phyloP scores from a whole-genome alignment of 371 early-diverging fungal genomes.

The Actinomucor elegans region DNA sequence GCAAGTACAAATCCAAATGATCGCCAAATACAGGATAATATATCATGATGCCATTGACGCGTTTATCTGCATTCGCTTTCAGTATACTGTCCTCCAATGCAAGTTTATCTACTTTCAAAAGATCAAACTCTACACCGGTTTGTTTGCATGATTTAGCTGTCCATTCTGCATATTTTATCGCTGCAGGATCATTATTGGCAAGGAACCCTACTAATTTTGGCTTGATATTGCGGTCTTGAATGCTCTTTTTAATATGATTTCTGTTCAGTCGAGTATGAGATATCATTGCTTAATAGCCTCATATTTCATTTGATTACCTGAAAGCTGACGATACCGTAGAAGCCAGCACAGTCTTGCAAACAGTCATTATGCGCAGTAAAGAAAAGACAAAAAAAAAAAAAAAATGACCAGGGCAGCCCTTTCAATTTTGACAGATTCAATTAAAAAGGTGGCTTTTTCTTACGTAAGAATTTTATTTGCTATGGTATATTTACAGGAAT shows the following conservation, averaged over 20 bases:
- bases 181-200: constrained; percentile 92
- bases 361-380: constrained; percentile 7
- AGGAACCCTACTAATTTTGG: constrained; percentile 92
- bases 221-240: constrained; percentile 51
- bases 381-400: neutral
- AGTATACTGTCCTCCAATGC: constrained; percentile 79
- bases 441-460: too few relatives aligned
- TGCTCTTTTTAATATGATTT: constrained; percentile 69
- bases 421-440: too few relatives aligned
- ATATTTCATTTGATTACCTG: constrained; percentile 36
- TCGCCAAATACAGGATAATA: constrained; percentile 95
- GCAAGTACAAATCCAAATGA: constrained; percentile 85
- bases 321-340: constrained; percentile 56
- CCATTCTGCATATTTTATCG: constrained; percentile 87
- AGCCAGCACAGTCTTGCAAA: constrained; percentile 58
- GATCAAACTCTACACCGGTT: constrained; percentile 86
- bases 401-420: too few relatives aligned
- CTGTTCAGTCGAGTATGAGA: constrained; percentile 28
- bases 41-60: constrained; percentile 90
- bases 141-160: constrained; percentile 88
- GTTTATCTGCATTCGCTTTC: constrained; percentile 81
- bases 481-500: too few relatives aligned
- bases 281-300: neutral
- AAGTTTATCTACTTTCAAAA: constrained; percentile 78
- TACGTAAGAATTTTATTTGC: too few relatives aligned